phyloP scores from a whole-genome alignment of 768 basidiomycete genomes.

The Asterophora lycoperdoides region DNA sequence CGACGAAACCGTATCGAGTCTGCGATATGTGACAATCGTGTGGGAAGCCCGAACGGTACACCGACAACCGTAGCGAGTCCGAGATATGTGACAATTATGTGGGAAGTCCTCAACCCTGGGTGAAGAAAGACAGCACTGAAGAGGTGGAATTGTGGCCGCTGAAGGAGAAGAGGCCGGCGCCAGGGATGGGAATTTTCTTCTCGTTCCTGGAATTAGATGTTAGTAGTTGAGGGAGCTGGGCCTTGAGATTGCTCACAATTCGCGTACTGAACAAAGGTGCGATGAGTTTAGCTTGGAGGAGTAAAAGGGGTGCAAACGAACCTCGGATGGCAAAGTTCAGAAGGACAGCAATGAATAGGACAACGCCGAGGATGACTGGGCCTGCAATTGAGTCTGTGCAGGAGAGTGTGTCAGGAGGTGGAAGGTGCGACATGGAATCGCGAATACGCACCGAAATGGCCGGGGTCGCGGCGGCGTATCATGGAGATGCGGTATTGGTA shows the following conservation, averaged over 20 bases:
- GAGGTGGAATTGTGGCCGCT: not conserved
- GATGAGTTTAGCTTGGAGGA: constrained; percentile 6
- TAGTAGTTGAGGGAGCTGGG: too few species aligned
- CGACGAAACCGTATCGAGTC: not conserved
- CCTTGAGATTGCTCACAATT: constrained; percentile 39
- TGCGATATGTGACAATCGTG: not conserved
- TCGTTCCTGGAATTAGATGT: constrained; percentile 12
- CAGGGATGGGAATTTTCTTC: constrained; percentile 29
- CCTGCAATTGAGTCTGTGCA: constrained; percentile 74
- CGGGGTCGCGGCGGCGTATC: constrained; percentile 86
- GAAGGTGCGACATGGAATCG: not conserved
- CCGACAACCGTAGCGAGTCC: too few species aligned
- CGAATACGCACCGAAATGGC: constrained; percentile 70
- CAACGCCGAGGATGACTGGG: constrained; percentile 74
- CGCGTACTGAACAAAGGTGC: constrained; percentile 41
- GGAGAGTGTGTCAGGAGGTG: not conserved
- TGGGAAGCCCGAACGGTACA: not conserved
- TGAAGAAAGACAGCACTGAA: constrained; percentile 3
- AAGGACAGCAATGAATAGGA: constrained; percentile 84
- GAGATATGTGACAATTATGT: not conserved
- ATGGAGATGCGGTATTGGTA: constrained; percentile 88
- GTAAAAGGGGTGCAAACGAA: constrained; percentile 29
- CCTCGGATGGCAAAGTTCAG: constrained; percentile 86
- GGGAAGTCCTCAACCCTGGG: not conserved
- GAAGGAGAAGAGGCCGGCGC: constrained; percentile 20